Conservation (phyloP, 2,329 filamentous ascomycete genomes). For the Aspergillus nomiae region DNA sequence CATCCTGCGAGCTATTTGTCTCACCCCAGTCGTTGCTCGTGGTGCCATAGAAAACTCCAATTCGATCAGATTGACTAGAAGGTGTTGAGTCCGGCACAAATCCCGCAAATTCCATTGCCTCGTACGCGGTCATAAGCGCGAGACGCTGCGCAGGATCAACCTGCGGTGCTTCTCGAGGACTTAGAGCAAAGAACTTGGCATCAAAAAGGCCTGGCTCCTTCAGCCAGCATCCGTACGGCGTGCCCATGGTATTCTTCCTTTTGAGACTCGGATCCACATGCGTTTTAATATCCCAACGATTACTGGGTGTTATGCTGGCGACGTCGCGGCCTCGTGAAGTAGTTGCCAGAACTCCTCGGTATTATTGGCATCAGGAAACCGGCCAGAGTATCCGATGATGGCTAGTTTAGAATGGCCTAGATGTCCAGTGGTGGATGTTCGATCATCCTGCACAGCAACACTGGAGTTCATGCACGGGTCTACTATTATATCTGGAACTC, state of each 20-base stretch:
- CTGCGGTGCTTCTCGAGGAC: constrained; percentile 75
- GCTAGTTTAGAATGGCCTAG: constrained; percentile 66
- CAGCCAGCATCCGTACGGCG: constrained; percentile 74
- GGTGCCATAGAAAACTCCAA: constrained; percentile 75
- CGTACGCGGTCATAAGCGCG: constrained; percentile 74
- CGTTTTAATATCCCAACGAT: constrained; percentile 72
- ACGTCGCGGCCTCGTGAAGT: constrained; percentile 73
- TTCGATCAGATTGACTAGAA: constrained; percentile 64
- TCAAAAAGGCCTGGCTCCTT: constrained; percentile 77
- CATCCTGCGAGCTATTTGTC: constrained; percentile 70
- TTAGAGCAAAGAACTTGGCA: constrained; percentile 86
- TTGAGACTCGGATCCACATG: constrained; percentile 74
- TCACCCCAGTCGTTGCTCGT: constrained; percentile 78
- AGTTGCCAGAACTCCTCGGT: constrained; percentile 75
- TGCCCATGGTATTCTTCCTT: constrained; percentile 73
- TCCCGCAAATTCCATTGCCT: constrained; percentile 79
- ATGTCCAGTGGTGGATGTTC: neutral
- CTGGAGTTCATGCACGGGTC: neutral
- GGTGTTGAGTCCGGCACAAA: constrained; percentile 73
- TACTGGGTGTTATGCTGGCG: constrained; percentile 60
- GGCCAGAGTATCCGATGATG: constrained; percentile 79
- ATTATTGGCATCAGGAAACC: constrained; percentile 73
- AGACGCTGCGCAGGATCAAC: constrained; percentile 81
- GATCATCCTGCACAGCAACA: neutral
- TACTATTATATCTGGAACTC: neutral